Conservation (phyloP, 352 stramenopile genomes). For the Phytophthora quininea region DNA sequence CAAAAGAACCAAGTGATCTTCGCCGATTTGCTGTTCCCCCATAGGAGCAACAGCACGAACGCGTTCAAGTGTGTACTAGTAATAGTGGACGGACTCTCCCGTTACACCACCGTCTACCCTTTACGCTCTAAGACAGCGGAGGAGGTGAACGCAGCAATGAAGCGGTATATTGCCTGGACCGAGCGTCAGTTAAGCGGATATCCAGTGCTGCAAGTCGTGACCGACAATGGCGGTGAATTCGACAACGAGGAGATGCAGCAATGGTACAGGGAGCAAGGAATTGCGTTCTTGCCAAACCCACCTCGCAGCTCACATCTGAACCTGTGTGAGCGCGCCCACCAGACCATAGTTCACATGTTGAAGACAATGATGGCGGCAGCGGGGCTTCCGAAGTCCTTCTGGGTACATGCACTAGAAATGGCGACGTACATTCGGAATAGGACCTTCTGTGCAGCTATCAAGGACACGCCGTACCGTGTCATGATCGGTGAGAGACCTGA, state of each 20-base stretch:
- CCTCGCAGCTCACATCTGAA: constrained; percentile 16
- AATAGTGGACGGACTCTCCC: constrained; percentile 16
- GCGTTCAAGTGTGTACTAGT: constrained; percentile 8
- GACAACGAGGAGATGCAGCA: constrained; percentile 9
- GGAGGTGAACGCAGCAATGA: constrained; percentile 3
- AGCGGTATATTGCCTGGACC: constrained; percentile 7
- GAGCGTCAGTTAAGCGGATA: background rate
- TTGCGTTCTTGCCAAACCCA: constrained; percentile 7
- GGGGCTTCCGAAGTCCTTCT: background rate
- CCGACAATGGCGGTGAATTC: constrained; percentile 17
- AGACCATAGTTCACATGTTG: constrained; percentile 1
- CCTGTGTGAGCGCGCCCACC: constrained; percentile 2
- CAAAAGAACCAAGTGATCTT: constrained; percentile 19
- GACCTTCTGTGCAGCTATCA: background rate
- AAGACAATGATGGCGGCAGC: constrained; percentile 7
- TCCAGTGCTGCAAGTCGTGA: constrained; percentile 4
- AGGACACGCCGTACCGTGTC: background rate
- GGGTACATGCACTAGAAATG: background rate
- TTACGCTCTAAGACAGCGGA: constrained; percentile 1
- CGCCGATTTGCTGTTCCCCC: constrained; percentile 8
- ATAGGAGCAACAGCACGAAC: background rate
- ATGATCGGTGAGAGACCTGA: constrained; percentile 4
- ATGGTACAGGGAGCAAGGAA: constrained; percentile 8
- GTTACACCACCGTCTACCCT: constrained; percentile 13
- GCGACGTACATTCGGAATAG: constrained; percentile 1